Evolutionary conservation across 1,139 yeast species (phyloP), one percentile per base, ranked within the genome.

Genomic region (Geotrichum australiense): DNA sequence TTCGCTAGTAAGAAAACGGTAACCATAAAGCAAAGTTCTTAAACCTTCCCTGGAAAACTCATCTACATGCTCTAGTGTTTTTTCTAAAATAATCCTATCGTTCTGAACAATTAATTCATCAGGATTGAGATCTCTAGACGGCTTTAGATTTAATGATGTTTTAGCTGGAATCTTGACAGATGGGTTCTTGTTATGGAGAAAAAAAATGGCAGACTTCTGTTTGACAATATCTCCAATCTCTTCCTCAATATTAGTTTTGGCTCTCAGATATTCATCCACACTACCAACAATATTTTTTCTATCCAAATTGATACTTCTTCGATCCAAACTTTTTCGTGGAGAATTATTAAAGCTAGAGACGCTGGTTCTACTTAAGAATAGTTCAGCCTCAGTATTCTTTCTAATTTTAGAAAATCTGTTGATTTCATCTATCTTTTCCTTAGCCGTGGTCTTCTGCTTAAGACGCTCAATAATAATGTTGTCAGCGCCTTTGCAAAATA

Each of bases 401-500:
- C 98, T 71, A 39, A 76, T 71, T 1, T 71, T 65, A 0, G 91
- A 69, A 37, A 69, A 72, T 23, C 68, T 62, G n/a, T 78, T 63
- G 7, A 87, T 71, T 44, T 84, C 87, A 18, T 62, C 66, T 26
- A 81, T 75, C 55, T 82, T 85, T 16, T 63, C 58, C 25, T 65
- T 61, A 0, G 94, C 96, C 45, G 81, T 46, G 2, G 71, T 73
- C 3, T 59, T 47, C 48, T 80, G 70, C 42, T 69, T 70, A 47
- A 87, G 65, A 45, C 83, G 72, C 44, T 89, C 96, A 48, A 89
- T 60, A 41, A 91, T 84, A n/a, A 89, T 71, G 55, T 86, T 86
- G 60, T 91, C 98, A 0, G 98, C 98, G 40, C 97, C 98, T 63
- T 91, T 91, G 64, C 96, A 85, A 36, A 91, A 67, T 44, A 91